Percentiles rank a stretch among this genome's conserved stretches.
phyloP scores from a whole-genome alignment of 257 asterid genomes.

The Solanum sejunctum region DNA sequence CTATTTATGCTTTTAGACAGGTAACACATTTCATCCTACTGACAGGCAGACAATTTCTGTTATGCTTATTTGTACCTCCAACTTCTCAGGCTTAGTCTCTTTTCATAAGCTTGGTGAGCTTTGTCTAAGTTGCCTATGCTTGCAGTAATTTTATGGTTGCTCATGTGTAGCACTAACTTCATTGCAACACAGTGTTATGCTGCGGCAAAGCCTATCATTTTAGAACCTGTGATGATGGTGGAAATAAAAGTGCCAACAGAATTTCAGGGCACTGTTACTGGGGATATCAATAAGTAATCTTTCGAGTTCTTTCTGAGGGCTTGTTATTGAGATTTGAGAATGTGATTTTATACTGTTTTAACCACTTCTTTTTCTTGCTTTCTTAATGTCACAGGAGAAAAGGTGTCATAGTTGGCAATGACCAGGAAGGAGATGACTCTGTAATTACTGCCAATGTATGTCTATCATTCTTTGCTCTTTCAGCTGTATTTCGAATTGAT shows the following conservation, averaged over 20 bases:
- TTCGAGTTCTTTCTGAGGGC: neutral
- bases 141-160: neutral
- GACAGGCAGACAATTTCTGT: neutral
- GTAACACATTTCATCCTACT: constrained; percentile 24
- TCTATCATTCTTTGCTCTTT: neutral
- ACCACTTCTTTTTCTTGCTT: neutral
- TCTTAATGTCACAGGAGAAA: constrained; percentile 53
- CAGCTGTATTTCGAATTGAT: neutral
- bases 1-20: constrained; percentile 98
- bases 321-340: neutral
- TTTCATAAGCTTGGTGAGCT: neutral
- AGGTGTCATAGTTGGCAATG: constrained; percentile 92
- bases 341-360: constrained; percentile 1
- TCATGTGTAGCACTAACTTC: neutral
- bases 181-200: constrained; percentile 44
- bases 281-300: constrained; percentile 74
- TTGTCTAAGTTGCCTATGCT: neutral
- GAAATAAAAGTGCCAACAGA: constrained; percentile 82
- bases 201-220: constrained; percentile 71
- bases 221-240: constrained; percentile 96
- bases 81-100: neutral
- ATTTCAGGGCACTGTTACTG: constrained; percentile 89
- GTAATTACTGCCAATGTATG: constrained; percentile 76
- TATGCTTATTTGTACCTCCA: neutral
- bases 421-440: constrained; percentile 90